Percentiles rank a stretch among this genome's conserved stretches.
Evolutionary conservation across 805 yeast genomes (phyloP).

Genomic region (Ogataea pini): DNA sequence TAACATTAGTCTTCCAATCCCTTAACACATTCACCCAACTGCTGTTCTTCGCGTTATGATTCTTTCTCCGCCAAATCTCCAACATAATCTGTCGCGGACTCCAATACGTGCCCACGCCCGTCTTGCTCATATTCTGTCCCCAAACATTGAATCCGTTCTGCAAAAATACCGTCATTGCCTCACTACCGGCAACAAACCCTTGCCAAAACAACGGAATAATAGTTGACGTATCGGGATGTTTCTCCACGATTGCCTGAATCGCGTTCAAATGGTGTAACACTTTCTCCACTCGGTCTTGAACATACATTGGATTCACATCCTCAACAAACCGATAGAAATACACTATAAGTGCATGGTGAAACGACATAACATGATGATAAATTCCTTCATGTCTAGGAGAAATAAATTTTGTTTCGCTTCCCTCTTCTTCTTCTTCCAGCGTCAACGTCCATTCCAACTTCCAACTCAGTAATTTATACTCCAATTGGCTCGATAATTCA

Average conservation of each 20-base stretch:
- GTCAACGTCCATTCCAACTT: constrained; percentile 69
- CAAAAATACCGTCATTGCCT: constrained; percentile 56
- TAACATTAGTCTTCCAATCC: constrained; percentile 84
- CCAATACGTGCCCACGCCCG: constrained; percentile 79
- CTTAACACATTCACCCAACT: constrained; percentile 78
- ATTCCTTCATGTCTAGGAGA: constrained; percentile 68
- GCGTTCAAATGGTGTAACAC: constrained; percentile 65
- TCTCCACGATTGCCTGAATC: constrained; percentile 56
- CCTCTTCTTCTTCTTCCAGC: constrained; percentile 28
- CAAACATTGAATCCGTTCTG: constrained; percentile 72
- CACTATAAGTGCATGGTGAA: constrained; percentile 68
- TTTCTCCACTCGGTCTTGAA: constrained; percentile 62
- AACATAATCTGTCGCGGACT: constrained; percentile 82
- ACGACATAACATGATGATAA: constrained; percentile 77
- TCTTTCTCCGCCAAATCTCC: constrained; percentile 81
- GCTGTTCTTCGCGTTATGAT: constrained; percentile 55
- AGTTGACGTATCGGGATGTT: constrained; percentile 49
- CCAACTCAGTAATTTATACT: constrained; percentile 62
- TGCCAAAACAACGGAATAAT: constrained; percentile 84
- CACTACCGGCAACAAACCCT: constrained; percentile 86
- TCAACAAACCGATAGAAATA: constrained; percentile 69
- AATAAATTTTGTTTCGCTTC: constrained; percentile 36
- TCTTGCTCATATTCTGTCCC: constrained; percentile 62
- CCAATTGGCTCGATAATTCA: constrained; percentile 41
- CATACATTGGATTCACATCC: constrained; percentile 50